Base-by-base conservation (phyloP, 805 yeast genomes). In the Candida vartiovaarae region DNA sequence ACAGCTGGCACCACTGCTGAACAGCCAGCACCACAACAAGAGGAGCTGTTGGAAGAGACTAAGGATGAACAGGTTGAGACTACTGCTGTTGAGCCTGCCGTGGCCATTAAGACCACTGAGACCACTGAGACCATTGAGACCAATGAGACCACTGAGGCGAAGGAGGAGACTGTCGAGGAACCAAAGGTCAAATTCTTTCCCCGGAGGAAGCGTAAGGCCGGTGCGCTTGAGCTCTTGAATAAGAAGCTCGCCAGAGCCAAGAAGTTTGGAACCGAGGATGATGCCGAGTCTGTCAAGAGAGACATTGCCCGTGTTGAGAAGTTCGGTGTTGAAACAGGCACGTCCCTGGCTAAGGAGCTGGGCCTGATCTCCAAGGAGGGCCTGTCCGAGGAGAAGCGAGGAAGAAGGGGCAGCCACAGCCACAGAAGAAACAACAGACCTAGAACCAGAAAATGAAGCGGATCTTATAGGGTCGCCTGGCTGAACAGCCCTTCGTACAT, bases 271-370 rank as follows among this genome's bases (percentile, higher is more conserved):
- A 28, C 45, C 4, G 88, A 81, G 41, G 57, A 46, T 25, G 65
- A 66, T 10, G 74, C 76, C 26, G 70, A 70, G 33, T 71, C 68
- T 23, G 76, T 84, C 39, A 77, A 77, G 56, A 78, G 76, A 48
- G 81, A 77, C 48, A 67, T 88, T 54, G 71, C 71, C 32, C 77
- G 95, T 59, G 78, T 89, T 50, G 82, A 82, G 60, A 88, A 86
- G 67, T 90, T 88, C 59, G 98, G 97, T 28, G 76, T 87, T 40
- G 83, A 80, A 48, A 60, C 71, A 32, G 80, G 80, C 45, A 78
- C 84, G 34, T 74, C 81, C 8, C 63, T 84, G 51, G 89, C 88
- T 32, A 68, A 66, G 50, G 89, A 83, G 56, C 68, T 84, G 38
- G 89, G 89, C 0, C 57, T 77, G 36, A 76, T 41, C 11, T 36